Percentiles rank a stretch among this genome's conserved stretches.
These are phyloP conservation scores for Exophiala bonariae DNA, from an alignment of 2,329 filamentous ascomycete genomes.

Conservation along the genomic window DNA sequence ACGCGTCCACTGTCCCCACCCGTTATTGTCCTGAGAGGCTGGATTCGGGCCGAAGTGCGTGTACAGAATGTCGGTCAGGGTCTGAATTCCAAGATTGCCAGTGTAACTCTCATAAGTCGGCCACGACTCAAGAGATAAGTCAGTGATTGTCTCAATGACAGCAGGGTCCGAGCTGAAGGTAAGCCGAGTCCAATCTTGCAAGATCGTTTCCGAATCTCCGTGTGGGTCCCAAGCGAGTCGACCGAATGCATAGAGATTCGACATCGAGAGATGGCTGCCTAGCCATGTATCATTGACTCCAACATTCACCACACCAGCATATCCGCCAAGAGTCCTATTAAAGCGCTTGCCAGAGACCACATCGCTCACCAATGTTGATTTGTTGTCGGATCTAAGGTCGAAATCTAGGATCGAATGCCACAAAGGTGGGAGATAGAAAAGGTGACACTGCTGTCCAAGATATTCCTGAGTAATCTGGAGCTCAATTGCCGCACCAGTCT, in stretches of 20 bases:
- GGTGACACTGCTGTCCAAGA: constrained; percentile 67
- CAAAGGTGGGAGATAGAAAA: constrained; percentile 67
- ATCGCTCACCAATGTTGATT: constrained; percentile 58
- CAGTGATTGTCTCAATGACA: constrained; percentile 60
- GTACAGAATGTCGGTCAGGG: constrained; percentile 66
- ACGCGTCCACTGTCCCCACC: constrained; percentile 72
- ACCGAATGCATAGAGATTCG: constrained; percentile 70
- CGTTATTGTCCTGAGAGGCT: constrained; percentile 64
- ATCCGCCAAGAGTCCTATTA: constrained; percentile 59
- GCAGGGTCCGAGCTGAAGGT: constrained; percentile 60
- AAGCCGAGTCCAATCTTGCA: constrained; percentile 67
- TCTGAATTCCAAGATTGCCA: constrained; percentile 70
- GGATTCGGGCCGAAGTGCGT: constrained; percentile 69
- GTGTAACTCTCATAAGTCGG: constrained; percentile 70
- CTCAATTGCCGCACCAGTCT: constrained; percentile 59
- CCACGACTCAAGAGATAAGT: constrained; percentile 69
- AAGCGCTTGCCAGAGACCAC: constrained; percentile 63
- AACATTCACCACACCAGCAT: constrained; percentile 67
- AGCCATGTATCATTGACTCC: constrained; percentile 68
- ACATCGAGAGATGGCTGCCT: constrained; percentile 69
- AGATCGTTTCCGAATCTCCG: constrained; percentile 49
- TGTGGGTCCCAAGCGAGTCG: constrained; percentile 66
- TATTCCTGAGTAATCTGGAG: constrained; percentile 70
- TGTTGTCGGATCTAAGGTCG: constrained; percentile 61
- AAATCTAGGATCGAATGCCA: constrained; percentile 70